Evolutionary conservation across 768 basidiomycete species (phyloP).

Genomic region (Suillus subaureus): DNA sequence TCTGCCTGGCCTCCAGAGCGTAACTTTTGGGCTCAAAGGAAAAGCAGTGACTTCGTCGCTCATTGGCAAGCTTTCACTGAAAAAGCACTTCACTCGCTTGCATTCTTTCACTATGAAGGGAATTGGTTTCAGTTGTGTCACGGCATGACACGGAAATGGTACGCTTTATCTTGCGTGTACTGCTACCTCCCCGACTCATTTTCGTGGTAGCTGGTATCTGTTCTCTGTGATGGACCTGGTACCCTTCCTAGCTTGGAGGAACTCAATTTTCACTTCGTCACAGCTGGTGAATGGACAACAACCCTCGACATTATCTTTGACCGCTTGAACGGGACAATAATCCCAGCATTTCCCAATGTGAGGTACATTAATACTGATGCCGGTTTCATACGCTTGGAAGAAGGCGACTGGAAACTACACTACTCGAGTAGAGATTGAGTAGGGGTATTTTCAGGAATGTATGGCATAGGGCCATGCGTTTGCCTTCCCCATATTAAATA

Average conservation of each 20-base stretch:
- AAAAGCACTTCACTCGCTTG: conserved; percentile 1
- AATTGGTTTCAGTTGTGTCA: background rate
- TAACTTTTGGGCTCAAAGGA: background rate
- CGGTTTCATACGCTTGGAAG: background rate
- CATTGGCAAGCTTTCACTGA: background rate
- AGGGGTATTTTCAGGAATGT: background rate
- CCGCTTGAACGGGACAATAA: background rate
- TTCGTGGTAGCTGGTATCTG: background rate
- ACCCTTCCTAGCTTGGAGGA: conserved; percentile 6
- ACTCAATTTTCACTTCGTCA: background rate
- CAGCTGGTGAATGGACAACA: background rate
- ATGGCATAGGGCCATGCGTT: background rate
- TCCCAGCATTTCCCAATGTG: conserved; percentile 2
- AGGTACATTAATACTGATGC: background rate
- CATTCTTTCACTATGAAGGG: background rate
- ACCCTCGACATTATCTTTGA: background rate
- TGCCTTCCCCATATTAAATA: background rate
- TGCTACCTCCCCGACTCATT: background rate
- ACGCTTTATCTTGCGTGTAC: background rate
- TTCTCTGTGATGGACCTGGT: conserved; percentile 4
- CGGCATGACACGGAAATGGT: background rate
- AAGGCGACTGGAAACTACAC: background rate
- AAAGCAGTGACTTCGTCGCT: background rate
- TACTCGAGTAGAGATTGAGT: background rate
- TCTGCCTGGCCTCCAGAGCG: background rate